A percentile compares a stretch with the other conserved stretches of the same genome.
These are phyloP conservation scores for Aspergillus thermomutatus DNA, from an alignment of 2,329 filamentous ascomycete species.

Conservation along the genomic window DNA sequence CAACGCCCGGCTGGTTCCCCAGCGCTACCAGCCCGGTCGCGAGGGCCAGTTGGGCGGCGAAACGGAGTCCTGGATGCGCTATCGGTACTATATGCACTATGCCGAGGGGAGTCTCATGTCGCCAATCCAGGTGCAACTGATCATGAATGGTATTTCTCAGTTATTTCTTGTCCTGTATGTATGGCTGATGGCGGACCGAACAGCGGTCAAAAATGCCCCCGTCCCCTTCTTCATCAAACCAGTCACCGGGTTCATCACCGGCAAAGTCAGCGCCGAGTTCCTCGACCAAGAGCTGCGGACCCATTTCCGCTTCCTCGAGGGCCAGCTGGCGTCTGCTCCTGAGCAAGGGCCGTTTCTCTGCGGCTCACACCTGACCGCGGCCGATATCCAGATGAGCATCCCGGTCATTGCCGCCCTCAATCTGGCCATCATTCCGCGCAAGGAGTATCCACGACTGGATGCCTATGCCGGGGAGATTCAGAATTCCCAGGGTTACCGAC, in stretches of 20 bases:
- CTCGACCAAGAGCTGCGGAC: conserved; percentile 39
- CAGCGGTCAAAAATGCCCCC: conserved; percentile 46
- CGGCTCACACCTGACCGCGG: conserved; percentile 42
- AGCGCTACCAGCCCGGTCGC: conserved; percentile 49
- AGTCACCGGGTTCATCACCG: conserved; percentile 55
- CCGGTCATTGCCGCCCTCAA: conserved; percentile 37
- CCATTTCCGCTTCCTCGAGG: conserved; percentile 45
- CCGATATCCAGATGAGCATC: conserved; percentile 49
- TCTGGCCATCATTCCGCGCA: not conserved
- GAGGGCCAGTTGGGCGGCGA: conserved; percentile 56
- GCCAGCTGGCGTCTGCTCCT: conserved; percentile 41
- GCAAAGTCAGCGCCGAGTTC: conserved; percentile 39
- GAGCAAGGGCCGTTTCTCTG: conserved; percentile 40
- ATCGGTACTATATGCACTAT: conserved; percentile 75
- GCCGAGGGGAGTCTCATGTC: conserved; percentile 81
- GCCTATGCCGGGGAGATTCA: not conserved
- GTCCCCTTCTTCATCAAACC: conserved; percentile 69
- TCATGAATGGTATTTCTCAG: conserved; percentile 53
- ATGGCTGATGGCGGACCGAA: too few species aligned
- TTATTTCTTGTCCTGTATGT: too few species aligned
- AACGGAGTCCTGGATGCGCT: conserved; percentile 58
- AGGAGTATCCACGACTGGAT: not conserved
- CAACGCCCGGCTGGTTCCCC: conserved; percentile 44
- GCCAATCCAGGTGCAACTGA: conserved; percentile 60
- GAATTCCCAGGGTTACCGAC: not conserved